Evolutionary conservation across 2,329 filamentous ascomycete species (phyloP), one percentile per base, ranked within the genome.

Genomic region (Fusarium sp.): DNA sequence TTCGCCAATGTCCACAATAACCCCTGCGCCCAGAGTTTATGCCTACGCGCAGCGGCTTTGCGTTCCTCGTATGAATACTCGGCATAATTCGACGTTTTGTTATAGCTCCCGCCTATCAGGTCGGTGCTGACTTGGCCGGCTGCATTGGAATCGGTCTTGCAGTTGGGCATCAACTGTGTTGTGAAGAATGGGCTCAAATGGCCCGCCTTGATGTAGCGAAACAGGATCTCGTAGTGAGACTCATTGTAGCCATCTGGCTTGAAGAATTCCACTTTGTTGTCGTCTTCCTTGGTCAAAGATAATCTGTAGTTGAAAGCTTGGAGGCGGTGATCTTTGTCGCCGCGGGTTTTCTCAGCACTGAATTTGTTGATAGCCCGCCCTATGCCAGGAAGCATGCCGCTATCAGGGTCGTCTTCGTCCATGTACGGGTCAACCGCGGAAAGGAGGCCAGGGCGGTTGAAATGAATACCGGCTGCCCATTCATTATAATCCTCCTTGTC

Each of bases 221-320:
- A 65, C 3, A 70, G 31, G 0, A 70, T 69, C 8, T 69, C 54
- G 26, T 65, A 70, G 17, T 56, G 7, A 0, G 64, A 62, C 8
- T 62, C 67, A 1, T 70, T 70, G 33, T 70, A 70, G 2, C 14
- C 60, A 1, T 42, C 50, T 0, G 68, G 68, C 4, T 70, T 71
- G 43, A 36, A 62, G 36, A 70, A 70, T 1, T 64, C 34, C 4
- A 62, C 28, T 15, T 65, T 55, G 11, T 70, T 70, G 19, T 54
- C 46, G 1, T 54, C 40, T 1, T 65, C n/a, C 34, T 11, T 42
- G 0, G 68, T 70, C 2, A 70, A 19, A 2, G 43, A 55, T 1
- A 70, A 7, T 5, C 68, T 38, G 19, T 70, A 70, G 22, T 70
- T 70, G 46, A 62, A 70, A 7, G 68, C 51, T 34, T 71, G 68